Percentiles rank a stretch among this genome's conserved stretches.
phyloP scores from a whole-genome alignment of 1,139 yeast genomes.

The Geotrichum reessii region DNA sequence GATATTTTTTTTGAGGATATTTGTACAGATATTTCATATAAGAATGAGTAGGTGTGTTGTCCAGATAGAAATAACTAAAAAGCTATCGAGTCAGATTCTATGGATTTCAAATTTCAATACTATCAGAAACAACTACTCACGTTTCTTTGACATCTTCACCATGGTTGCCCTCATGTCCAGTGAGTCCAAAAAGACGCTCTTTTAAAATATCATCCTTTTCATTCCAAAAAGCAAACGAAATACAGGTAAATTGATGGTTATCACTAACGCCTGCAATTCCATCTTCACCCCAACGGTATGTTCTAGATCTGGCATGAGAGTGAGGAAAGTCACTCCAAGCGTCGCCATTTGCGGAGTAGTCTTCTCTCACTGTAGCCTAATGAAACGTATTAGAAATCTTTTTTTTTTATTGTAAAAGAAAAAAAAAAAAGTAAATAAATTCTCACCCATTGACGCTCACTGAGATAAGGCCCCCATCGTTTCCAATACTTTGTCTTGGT shows the following conservation, averaged over 20 bases:
- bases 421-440: neutral
- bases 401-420: neutral
- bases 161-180: slow-evolving; percentile 92
- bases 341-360: slow-evolving; percentile 76
- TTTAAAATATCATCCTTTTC: slow-evolving; percentile 81
- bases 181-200: slow-evolving; percentile 82
- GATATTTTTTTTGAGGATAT: slow-evolving; percentile 81
- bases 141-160: slow-evolving; percentile 93
- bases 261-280: slow-evolving; percentile 92
- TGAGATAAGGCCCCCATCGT: slow-evolving; percentile 88
- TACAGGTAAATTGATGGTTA: slow-evolving; percentile 70
- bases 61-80: slow-evolving; percentile 61
- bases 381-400: neutral
- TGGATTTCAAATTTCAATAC: neutral
- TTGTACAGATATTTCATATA: slow-evolving; percentile 91
- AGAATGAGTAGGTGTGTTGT: slow-evolving; percentile 89
- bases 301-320: slow-evolving; percentile 76
- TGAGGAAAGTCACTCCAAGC: slow-evolving; percentile 93
- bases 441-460: slow-evolving; percentile 79
- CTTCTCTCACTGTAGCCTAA: slow-evolving; percentile 81
- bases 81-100: neutral
- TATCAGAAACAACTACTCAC: slow-evolving; percentile 3
- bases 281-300: slow-evolving; percentile 95
- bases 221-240: slow-evolving; percentile 86
- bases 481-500: slow-evolving; percentile 61